These are phyloP conservation scores for Usnea hakonensis DNA, from an alignment of 495 filamentous ascomycete species.

Conservation along the genomic window DNA sequence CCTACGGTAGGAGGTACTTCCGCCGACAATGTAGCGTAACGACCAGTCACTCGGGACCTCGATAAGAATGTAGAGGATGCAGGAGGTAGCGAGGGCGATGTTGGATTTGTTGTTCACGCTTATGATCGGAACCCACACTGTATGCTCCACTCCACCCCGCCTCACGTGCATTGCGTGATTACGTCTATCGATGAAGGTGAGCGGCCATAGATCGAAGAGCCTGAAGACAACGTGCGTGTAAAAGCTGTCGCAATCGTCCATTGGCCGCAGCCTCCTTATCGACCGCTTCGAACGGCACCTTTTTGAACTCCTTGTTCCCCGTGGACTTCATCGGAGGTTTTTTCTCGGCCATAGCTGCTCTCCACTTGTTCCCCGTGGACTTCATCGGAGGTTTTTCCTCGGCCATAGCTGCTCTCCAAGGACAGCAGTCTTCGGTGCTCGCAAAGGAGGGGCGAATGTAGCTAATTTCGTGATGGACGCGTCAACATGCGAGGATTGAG, in stretches of 20 bases:
- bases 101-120: conserved; percentile 39
- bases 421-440: not conserved
- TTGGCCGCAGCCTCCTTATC: conserved; percentile 25
- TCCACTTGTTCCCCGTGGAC: not conserved
- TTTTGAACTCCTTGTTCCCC: not conserved
- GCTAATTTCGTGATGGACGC: not conserved
- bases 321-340: not conserved
- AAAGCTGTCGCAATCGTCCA: conserved; percentile 30
- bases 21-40: conserved; percentile 33
- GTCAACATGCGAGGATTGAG: not conserved
- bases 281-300: not conserved
- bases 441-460: not conserved
- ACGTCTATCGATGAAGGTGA: conserved; percentile 45
- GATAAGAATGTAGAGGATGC: conserved; percentile 43
- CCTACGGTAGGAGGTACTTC: conserved; percentile 16
- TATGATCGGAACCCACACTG: conserved; percentile 36
- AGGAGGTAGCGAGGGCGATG: conserved; percentile 41
- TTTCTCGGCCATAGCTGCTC: too few species aligned
- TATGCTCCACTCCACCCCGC: too few species aligned
- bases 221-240: conserved; percentile 29
- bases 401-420: too few species aligned
- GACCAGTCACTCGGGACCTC: conserved; percentile 42
- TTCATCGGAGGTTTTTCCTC: not conserved
- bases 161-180: conserved; percentile 46
- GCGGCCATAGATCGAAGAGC: conserved; percentile 42